Conservation (phyloP, 768 basidiomycete species). For the Kwoniella botswanensis region DNA sequence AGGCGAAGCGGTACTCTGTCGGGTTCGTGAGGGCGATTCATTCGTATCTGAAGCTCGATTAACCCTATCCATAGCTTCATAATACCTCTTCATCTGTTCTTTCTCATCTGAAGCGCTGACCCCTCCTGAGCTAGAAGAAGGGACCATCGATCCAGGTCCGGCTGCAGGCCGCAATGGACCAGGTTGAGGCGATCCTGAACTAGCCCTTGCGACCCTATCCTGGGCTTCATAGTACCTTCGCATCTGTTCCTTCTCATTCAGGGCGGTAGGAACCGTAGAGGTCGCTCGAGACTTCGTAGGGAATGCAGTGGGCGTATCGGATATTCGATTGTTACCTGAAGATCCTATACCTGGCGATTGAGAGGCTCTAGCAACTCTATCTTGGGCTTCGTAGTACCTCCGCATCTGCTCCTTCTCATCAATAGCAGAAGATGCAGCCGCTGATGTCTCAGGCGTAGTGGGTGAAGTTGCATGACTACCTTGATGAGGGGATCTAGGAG, state of each 20-base stretch:
- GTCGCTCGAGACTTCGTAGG: background rate
- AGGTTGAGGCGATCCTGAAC: background rate
- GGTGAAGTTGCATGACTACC: background rate
- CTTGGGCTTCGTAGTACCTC: conserved; percentile 12
- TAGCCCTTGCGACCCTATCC: conserved; percentile 20
- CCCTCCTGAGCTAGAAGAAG: background rate
- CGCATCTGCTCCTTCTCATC: conserved; percentile 31
- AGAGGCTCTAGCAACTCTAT: conserved; percentile 1
- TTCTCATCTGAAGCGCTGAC: conserved; percentile 7
- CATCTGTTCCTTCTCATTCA: conserved; percentile 36
- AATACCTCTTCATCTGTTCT: conserved; percentile 27
- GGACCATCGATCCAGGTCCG: background rate
- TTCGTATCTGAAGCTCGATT: conserved; percentile 38
- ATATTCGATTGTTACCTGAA: background rate
- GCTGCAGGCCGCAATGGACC: background rate
- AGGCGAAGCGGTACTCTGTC: conserved; percentile 18
- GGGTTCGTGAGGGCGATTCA: conserved; percentile 35
- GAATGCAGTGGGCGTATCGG: background rate
- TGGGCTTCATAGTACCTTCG: conserved; percentile 27
- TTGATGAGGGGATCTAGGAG: background rate
- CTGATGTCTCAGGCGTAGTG: background rate
- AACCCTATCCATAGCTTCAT: conserved; percentile 24
- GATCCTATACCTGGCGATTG: conserved; percentile 1
- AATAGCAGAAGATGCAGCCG: conserved; percentile 9
- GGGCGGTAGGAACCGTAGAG: conserved; percentile 1